Evolutionary conservation across 345 rosid species (phyloP).

Genomic region (Eucalyptus marginata): DNA sequence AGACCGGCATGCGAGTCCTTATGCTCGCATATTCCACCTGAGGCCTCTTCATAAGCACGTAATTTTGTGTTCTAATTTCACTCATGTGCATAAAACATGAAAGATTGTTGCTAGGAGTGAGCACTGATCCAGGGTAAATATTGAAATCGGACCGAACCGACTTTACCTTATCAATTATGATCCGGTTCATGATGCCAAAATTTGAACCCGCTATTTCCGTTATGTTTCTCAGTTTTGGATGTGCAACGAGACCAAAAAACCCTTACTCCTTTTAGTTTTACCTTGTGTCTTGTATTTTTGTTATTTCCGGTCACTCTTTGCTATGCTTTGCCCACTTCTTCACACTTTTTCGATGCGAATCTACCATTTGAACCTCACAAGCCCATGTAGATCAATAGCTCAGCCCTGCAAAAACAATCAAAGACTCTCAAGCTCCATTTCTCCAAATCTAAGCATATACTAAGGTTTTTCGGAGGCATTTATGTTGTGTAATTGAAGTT

Average conservation of each 20-base stretch:
- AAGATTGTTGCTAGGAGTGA: not conserved
- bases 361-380: not conserved
- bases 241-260: not conserved
- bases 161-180: too few relatives aligned
- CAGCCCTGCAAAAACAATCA: not conserved
- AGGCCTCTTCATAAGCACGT: not conserved
- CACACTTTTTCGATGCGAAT: not conserved
- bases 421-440: not conserved
- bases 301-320: not conserved
- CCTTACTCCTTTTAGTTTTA: not conserved
- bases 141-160: rapidly evolving
- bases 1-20: not conserved
- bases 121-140: rapidly evolving
- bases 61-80: not conserved
- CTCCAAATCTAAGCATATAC: not conserved
- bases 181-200: not conserved
- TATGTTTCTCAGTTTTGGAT: rapidly evolving
- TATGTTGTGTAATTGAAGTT: rapidly evolving
- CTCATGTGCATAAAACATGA: rapidly evolving
- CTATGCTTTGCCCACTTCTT: not conserved
- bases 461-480: not conserved
- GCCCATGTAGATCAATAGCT: not conserved
- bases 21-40: not conserved
- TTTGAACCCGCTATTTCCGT: not conserved
- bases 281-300: not conserved